Evolutionary conservation across 2,329 filamentous ascomycete genomes (phyloP).

Genomic region (Parasarocladium wereldwijsianum): DNA sequence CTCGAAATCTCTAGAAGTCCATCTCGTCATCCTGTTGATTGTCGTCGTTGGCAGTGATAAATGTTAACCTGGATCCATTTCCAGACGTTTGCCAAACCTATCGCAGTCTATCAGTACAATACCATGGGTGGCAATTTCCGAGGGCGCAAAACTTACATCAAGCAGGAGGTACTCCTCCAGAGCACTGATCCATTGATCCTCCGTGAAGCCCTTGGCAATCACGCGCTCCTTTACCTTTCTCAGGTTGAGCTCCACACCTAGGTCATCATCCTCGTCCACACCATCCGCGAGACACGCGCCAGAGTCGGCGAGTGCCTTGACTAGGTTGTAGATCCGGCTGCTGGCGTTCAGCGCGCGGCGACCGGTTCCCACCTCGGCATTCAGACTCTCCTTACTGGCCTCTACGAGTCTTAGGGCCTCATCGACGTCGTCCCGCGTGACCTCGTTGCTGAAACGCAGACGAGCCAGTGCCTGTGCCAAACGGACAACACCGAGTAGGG

Average conservation of each 20-base stretch:
- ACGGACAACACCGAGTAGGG: conserved; percentile 81
- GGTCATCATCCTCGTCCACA: conserved; percentile 38
- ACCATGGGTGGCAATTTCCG: not conserved
- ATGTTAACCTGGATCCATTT: conserved; percentile 55
- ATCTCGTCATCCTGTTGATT: conserved; percentile 30
- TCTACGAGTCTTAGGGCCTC: conserved; percentile 85
- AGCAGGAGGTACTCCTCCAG: conserved; percentile 79
- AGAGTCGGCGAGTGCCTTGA: conserved; percentile 73
- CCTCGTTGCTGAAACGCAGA: conserved; percentile 72
- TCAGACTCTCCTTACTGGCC: conserved; percentile 82
- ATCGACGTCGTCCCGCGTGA: conserved; percentile 86
- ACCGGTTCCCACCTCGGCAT: conserved; percentile 48
- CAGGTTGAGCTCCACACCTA: conserved; percentile 61
- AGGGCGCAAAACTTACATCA: conserved; percentile 54
- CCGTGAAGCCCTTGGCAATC: conserved; percentile 90
- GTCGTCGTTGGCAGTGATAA: conserved; percentile 46
- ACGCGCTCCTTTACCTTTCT: conserved; percentile 82
- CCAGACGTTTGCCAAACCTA: conserved; percentile 69
- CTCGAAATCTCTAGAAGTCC: conserved; percentile 1
- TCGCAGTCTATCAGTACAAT: conserved; percentile 18
- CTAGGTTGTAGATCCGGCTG: conserved; percentile 88
- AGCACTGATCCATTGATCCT: conserved; percentile 76
- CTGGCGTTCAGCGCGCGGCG: conserved; percentile 63
- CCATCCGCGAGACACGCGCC: conserved; percentile 71
- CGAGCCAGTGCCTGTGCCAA: conserved; percentile 87